Base-by-base conservation (phyloP, 805 yeast genomes). In the Metschnikowia reukaufii region DNA sequence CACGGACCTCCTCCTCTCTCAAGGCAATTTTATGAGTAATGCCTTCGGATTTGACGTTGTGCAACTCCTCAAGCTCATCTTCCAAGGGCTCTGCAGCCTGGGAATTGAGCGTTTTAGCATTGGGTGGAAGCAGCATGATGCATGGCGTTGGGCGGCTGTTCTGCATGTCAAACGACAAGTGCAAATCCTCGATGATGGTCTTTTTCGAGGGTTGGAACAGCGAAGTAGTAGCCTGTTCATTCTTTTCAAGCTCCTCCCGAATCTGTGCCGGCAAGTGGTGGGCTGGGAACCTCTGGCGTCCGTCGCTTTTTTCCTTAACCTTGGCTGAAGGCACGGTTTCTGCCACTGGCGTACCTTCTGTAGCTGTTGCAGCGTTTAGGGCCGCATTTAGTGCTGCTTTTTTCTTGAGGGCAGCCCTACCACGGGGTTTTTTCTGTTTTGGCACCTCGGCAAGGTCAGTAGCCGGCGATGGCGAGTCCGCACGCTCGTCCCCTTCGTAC, bases 201-300 rank as follows among this genome's bases (percentile, higher is more conserved):
- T 52, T 52, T 31, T 55, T 56, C 36, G 58, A 53, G 4, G 60
- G 60, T 42, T 54, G 58, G 38, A 55, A 40, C 20, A 51, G 41
- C 1, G 52, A 44, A 4, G 53, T 19, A 4, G 55, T 39, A 3
- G 44, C 46, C 33, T 38, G 48, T 12, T 46, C 54, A 31, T 46
- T 49, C 29, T 48, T 51, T 18, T 44, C 45, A 16, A 56, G 47
- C 42, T 45, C 54, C 30, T 39, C 52, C 20, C 41, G 55, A 7
- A 56, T 49, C 13, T 38, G 37, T 4, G 49, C 40, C 3, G 60
- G 60, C 30, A 56, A 39, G 25, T 56, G 60, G 16, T 56, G 57
- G 9, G 39, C 43, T 3, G 57, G 52, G 30, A 56, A 55, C 35
- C 57, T 38, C 29, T 45, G 39, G 34, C 57, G 51, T 4, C 43